A percentile compares a stretch with the other conserved stretches of the same genome.
phyloP scores from a whole-genome alignment of 176 grass and related monocot genomes.

The Cymbopogon citratus region DNA sequence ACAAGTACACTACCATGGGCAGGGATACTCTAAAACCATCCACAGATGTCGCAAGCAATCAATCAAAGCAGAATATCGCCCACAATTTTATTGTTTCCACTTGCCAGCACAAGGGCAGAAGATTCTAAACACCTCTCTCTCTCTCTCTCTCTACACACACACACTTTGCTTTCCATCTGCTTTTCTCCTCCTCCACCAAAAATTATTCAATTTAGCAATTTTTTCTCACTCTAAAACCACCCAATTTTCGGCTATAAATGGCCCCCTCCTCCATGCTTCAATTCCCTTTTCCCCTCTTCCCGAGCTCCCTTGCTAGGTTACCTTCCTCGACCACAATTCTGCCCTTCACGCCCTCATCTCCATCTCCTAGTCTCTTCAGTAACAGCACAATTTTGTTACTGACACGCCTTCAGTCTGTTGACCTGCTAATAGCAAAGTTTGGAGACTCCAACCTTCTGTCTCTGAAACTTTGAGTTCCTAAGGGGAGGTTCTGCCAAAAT shows the following conservation, averaged over 20 bases:
- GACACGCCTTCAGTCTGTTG: neutral
- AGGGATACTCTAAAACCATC: conserved; percentile 1
- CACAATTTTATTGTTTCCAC: conserved; percentile 19
- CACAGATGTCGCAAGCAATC: conserved; percentile 24
- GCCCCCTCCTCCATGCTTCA: conserved; percentile 45
- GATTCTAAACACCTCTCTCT: conserved; percentile 29
- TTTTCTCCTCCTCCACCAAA: conserved; percentile 32
- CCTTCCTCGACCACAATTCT: neutral
- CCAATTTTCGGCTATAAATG: conserved; percentile 68
- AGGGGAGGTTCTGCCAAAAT: conserved; percentile 16
- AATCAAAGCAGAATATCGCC: conserved; percentile 27
- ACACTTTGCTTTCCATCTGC: neutral
- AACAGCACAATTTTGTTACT: neutral
- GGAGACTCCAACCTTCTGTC: neutral
- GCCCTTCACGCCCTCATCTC: neutral
- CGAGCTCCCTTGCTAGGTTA: conserved; percentile 44
- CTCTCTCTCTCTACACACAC: neutral
- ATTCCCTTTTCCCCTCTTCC: conserved; percentile 89
- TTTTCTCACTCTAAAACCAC: conserved; percentile 14
- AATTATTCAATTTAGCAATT: neutral
- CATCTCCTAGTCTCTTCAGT: neutral
- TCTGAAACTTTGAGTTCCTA: neutral
- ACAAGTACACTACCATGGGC: neutral
- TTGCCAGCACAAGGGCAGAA: conserved; percentile 16
- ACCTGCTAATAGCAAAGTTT: neutral